Evolutionary conservation across 1,139 yeast genomes (phyloP), one percentile per base, ranked within the genome.

Genomic region (Zhuliangozyma blackwelliae): DNA sequence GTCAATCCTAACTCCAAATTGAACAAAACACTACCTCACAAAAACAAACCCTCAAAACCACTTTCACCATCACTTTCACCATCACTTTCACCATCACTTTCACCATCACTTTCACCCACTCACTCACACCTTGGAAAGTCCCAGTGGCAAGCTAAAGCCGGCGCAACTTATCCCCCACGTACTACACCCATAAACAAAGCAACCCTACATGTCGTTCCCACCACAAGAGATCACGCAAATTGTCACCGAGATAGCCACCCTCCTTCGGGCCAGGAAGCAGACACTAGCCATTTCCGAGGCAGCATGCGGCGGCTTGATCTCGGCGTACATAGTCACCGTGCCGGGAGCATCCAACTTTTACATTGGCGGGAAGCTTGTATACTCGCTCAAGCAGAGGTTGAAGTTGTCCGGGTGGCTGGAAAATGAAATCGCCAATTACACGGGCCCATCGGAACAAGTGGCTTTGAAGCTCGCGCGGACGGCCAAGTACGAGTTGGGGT

Each of bases 301-400:
- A 8, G 95, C 95, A 0, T 87, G 96, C 58, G 96, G 96, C 8
- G 96, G 96, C 0, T 68, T 87, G 23, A 64, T 87, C 8, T 82
- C 94, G 5, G 86, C 95, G 1, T 86, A 84, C 51, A 57, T 87
- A 28, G 88, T 87, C 7, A 75, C 92, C 1, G 79, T 84, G 3
- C 90, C 95, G 0, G 95, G 96, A 3, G 96, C 96, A 0, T 82
- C 92, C 10, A 65, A 73, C 41, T 87, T 84, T 60, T 87, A 83
- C 51, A 85, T 83, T 45, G 96, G 96, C 13, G 90, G 95, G 0
- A 81, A 90, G 25, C 61, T 87, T 38, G 82, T 88, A 3, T 87
- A 87, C 57, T 81, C 92, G 39, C 64, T 87, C 45, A 78, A 78
- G 48, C 87, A 89, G 28, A 66, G 95, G 36, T 68, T 87, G 47